Percentiles rank a stretch among this genome's conserved stretches.
Conservation (phyloP, 169 alveolate species). For the Plasmodium malariae region DNA sequence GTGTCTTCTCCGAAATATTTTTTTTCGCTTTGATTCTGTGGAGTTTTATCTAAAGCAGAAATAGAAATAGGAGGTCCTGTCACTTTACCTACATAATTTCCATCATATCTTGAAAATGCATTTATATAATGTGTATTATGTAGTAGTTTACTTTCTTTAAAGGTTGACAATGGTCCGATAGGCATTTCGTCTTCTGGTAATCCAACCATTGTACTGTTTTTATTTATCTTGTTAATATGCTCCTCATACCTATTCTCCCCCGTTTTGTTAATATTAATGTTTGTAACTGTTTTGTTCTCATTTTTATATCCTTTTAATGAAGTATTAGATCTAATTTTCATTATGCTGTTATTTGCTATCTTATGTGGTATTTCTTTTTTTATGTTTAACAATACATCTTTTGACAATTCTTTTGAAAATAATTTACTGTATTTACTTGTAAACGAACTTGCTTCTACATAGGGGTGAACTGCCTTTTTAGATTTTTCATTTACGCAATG, state of each 20-base stretch:
- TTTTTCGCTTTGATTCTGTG: constrained; percentile 16
- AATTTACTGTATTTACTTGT: not conserved
- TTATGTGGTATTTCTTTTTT: not conserved
- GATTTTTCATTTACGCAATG: not conserved
- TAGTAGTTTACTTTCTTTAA: constrained; percentile 20
- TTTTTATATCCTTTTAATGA: not conserved
- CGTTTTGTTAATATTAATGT: not conserved
- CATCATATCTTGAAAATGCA: constrained; percentile 56
- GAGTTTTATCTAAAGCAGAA: constrained; percentile 25
- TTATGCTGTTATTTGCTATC: not conserved
- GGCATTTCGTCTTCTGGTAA: not conserved
- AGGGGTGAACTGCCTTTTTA: not conserved
- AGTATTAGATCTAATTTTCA: not conserved
- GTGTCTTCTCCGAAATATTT: not conserved
- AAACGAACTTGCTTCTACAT: not conserved
- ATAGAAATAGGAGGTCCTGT: constrained; percentile 55
- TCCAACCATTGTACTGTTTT: constrained; percentile 6
- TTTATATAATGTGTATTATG: constrained; percentile 38
- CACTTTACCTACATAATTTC: constrained; percentile 54
- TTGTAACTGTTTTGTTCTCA: not conserved
- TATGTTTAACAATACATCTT: too few species aligned
- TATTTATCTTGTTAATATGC: not conserved
- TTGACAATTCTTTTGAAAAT: not conserved
- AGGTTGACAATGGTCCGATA: constrained; percentile 44
- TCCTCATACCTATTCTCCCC: not conserved